These are phyloP conservation scores for barley (Hordeum vulgare) DNA, from an alignment of 176 grass and related monocot genomes.

Conservation along the genomic window DNA sequence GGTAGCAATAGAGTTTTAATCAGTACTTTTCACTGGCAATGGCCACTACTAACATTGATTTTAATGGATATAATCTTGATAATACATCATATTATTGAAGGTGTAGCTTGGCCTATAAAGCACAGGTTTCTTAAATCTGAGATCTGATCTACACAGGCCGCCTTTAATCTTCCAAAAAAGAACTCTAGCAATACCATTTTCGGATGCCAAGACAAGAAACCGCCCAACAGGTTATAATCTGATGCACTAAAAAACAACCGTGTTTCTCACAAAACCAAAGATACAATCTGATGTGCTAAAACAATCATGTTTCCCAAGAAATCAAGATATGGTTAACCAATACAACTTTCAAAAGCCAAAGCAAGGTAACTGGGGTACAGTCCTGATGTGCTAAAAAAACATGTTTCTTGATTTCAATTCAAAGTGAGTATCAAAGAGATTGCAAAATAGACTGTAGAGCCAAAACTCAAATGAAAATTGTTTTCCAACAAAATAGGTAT, in stretches of 20 bases:
- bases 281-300: conserved; percentile 28
- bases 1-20: conserved; percentile 24
- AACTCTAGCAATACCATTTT: conserved; percentile 30
- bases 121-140: conserved; percentile 54
- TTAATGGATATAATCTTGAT: conserved; percentile 13
- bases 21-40: background rate
- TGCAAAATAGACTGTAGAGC: conserved; percentile 42
- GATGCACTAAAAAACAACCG: conserved; percentile 22
- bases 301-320: conserved; percentile 45
- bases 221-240: conserved; percentile 17
- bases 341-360: conserved; percentile 34
- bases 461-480: conserved; percentile 47
- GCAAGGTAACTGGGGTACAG: conserved; percentile 32
- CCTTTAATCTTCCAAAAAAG: conserved; percentile 40
- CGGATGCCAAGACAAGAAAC: conserved; percentile 34
- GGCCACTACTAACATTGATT: conserved; percentile 25
- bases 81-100: background rate
- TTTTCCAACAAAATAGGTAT: conserved; percentile 31
- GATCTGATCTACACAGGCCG: conserved; percentile 47
- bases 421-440: conserved; percentile 27
- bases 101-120: conserved; percentile 61
- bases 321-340: conserved; percentile 45
- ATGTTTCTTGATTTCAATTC: background rate
- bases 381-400: conserved; percentile 22
- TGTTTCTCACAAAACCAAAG: conserved; percentile 51